These are phyloP conservation scores for Paecilomyces sp. DNA, from an alignment of 2,329 filamentous ascomycete genomes.

Conservation along the genomic window DNA sequence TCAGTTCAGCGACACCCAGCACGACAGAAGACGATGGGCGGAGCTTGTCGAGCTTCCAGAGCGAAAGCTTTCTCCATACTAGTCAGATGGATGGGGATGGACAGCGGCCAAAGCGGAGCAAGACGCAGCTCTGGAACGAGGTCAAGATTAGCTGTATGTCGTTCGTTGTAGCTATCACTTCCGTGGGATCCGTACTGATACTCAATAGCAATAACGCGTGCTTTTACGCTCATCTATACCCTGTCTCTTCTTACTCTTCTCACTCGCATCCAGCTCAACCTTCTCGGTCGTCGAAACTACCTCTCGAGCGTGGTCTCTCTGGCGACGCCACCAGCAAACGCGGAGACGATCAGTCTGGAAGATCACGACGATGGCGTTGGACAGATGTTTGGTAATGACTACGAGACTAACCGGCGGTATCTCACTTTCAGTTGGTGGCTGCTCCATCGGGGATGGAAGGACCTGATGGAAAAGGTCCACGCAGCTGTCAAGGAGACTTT, in stretches of 20 bases:
- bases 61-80: constrained; percentile 75
- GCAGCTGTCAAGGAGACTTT: constrained; percentile 84
- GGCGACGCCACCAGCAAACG: constrained; percentile 65
- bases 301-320: constrained; percentile 90
- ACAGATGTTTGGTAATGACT: constrained; percentile 82
- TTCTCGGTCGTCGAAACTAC: constrained; percentile 90
- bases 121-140: constrained; percentile 94
- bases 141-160: constrained; percentile 85
- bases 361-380: constrained; percentile 90
- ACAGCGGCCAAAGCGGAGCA: constrained; percentile 63
- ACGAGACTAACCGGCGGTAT: constrained; percentile 91
- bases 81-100: constrained; percentile 59
- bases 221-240: constrained; percentile 88
- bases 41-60: constrained; percentile 68
- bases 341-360: constrained; percentile 75
- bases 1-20: constrained; percentile 55
- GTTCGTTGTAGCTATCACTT: not conserved
- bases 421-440: constrained; percentile 98
- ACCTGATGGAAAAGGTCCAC: constrained; percentile 74
- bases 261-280: constrained; percentile 92
- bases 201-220: constrained; percentile 69
- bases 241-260: constrained; percentile 82
- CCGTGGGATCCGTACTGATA: constrained; percentile 3
- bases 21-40: constrained; percentile 75
- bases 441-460: constrained; percentile 79